Conservation (phyloP, 179 eudicot species). For the Beta corolliflora region DNA sequence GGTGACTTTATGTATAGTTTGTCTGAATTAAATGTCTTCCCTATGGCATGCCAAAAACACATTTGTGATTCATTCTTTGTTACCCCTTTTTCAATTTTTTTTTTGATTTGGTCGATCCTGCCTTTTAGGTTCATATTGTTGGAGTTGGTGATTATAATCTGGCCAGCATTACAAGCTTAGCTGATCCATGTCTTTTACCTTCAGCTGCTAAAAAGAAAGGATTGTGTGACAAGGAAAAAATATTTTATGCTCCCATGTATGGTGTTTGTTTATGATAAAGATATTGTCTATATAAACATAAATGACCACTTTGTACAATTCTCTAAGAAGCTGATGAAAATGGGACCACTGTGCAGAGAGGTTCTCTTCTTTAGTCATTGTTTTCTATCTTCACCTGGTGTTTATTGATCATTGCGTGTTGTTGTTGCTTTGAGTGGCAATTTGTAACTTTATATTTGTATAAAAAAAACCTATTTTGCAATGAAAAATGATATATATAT, state of each 20-base stretch:
- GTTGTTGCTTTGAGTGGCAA: too few species aligned
- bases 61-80: neutral
- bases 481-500: too few species aligned
- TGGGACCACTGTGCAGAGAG: too few species aligned
- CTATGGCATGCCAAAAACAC: neutral
- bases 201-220: constrained; percentile 99
- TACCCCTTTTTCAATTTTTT: neutral
- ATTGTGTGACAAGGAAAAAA: constrained; percentile 86
- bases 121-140: constrained; percentile 82
- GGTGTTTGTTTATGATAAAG: constrained; percentile 85
- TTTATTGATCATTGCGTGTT: too few species aligned
- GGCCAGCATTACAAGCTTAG: constrained; percentile 29
- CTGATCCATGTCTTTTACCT: constrained; percentile 93
- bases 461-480: too few species aligned
- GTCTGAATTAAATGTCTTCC: too few species aligned
- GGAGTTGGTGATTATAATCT: constrained; percentile 89
- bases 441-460: too few species aligned
- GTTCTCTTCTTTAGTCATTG: too few species aligned
- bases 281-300: constrained; percentile 88
- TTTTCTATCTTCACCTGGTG: too few species aligned
- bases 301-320: constrained; percentile 89
- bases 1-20: too few species aligned
- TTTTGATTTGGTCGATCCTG: neutral
- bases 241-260: constrained; percentile 97
- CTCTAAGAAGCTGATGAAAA: constrained; percentile 61